These are phyloP conservation scores for Aspergillus nomiae DNA, from an alignment of 2,329 filamentous ascomycete genomes.

Conservation along the genomic window DNA sequence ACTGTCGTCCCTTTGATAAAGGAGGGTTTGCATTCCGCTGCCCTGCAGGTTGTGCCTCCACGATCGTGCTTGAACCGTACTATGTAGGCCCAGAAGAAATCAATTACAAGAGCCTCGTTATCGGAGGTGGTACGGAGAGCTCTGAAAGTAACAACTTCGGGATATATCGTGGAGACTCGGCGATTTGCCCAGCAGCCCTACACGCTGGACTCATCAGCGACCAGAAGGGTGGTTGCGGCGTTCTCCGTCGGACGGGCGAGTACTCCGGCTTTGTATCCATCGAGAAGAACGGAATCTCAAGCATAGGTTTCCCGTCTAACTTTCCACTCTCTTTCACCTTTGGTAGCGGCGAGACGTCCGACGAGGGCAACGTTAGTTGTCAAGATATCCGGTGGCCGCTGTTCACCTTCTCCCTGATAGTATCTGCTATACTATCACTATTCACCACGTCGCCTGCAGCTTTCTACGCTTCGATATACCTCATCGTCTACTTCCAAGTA, in stretches of 20 bases:
- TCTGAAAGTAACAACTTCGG: constrained; percentile 44
- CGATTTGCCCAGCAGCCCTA: constrained; percentile 62
- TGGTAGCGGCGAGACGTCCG: constrained; percentile 36
- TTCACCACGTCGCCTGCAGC: constrained; percentile 58
- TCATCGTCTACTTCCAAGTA: constrained; percentile 62
- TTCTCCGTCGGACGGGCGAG: constrained; percentile 56
- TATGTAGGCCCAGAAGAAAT: constrained; percentile 58
- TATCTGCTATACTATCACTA: constrained; percentile 57
- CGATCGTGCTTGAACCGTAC: constrained; percentile 57
- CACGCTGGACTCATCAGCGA: constrained; percentile 61
- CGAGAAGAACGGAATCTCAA: constrained; percentile 53
- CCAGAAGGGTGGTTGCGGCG: constrained; percentile 58
- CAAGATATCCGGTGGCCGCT: constrained; percentile 61
- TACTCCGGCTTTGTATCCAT: constrained; percentile 49
- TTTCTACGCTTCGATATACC: constrained; percentile 59
- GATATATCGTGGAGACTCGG: constrained; percentile 62
- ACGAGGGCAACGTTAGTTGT: constrained; percentile 39
- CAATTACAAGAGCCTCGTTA: constrained; percentile 57
- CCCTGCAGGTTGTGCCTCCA: constrained; percentile 57
- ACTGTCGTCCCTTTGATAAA: constrained; percentile 60
- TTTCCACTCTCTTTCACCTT: constrained; percentile 63
- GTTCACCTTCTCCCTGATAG: constrained; percentile 56
- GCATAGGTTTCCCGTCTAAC: constrained; percentile 56
- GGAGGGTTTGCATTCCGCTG: constrained; percentile 59
- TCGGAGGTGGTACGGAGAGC: constrained; percentile 53